phyloP scores from a whole-genome alignment of 495 filamentous ascomycete genomes.

The Amorphotheca resinae region DNA sequence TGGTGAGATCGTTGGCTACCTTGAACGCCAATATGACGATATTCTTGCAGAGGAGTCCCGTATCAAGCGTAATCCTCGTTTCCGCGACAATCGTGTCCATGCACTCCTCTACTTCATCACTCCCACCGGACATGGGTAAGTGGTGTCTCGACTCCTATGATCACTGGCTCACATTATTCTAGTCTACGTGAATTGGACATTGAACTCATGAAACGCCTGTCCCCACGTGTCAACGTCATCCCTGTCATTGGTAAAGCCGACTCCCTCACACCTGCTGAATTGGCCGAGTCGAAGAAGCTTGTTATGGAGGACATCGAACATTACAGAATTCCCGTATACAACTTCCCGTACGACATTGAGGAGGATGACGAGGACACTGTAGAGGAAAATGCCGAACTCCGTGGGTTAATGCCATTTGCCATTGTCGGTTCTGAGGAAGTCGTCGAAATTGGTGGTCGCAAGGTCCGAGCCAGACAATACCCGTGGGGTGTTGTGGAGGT shows the following conservation, averaged over 20 bases:
- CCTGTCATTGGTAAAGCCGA: conserved; percentile 98
- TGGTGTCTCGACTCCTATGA: background rate
- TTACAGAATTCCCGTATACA: conserved; percentile 99
- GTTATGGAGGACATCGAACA: conserved; percentile 99
- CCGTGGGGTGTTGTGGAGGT: conserved; percentile 98
- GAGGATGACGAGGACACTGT: conserved; percentile 99
- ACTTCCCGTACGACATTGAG: conserved; percentile 99
- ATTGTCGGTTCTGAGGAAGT: conserved; percentile 96
- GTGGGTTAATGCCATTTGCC: conserved; percentile 95
- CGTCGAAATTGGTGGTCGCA: conserved; percentile 82
- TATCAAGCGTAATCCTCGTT: conserved; percentile 99
- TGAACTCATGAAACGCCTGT: conserved; percentile 97
- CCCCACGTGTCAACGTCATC: conserved; percentile 96
- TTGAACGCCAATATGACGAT: conserved; percentile 98
- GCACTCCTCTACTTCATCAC: conserved; percentile 98
- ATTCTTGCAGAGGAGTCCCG: conserved; percentile 97
- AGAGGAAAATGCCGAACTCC: conserved; percentile 94
- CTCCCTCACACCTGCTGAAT: conserved; percentile 87
- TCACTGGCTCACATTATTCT: background rate
- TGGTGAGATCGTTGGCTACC: conserved; percentile 90
- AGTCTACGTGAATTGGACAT: conserved; percentile 97
- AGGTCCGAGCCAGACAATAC: conserved; percentile 90
- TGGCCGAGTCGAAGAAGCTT: conserved; percentile 97
- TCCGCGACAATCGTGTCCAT: conserved; percentile 97
- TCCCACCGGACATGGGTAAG: conserved; percentile 88